These are phyloP conservation scores for Flueggea neowawraea DNA, from an alignment of 441 rosid genomes.

Conservation along the genomic window DNA sequence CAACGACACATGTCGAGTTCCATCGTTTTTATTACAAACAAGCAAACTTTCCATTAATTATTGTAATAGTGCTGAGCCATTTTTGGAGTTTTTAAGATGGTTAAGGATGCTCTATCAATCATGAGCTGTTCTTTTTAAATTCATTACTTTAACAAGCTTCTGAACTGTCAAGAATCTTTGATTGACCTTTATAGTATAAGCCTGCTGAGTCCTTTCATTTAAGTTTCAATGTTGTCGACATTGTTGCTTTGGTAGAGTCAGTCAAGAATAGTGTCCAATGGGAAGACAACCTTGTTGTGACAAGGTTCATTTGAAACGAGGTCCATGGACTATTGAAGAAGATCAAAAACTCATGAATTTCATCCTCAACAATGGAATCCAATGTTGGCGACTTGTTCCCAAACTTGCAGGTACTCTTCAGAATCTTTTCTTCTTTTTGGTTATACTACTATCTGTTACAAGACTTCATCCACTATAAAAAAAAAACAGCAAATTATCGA, in stretches of 20 bases:
- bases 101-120: not conserved
- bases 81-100: not conserved
- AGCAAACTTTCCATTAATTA: not conserved
- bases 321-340: slow-evolving; percentile 98
- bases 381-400: slow-evolving; percentile 89
- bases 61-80: not conserved
- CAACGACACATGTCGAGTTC: not conserved
- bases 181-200: not conserved
- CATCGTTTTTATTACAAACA: not conserved
- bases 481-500: too few relatives aligned
- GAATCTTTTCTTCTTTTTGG: too few relatives aligned
- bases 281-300: slow-evolving; percentile 97
- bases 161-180: not conserved
- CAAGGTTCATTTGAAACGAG: slow-evolving; percentile 83
- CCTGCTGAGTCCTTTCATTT: not conserved
- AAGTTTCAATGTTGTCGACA: not conserved
- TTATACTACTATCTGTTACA: too few relatives aligned
- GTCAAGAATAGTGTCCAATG: slow-evolving; percentile 27
- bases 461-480: too few relatives aligned
- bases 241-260: not conserved
- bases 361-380: slow-evolving; percentile 84
- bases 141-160: not conserved
- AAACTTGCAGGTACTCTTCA: slow-evolving; percentile 85
- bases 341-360: slow-evolving; percentile 83
- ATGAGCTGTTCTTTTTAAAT: not conserved